Percentiles rank a stretch among this genome's conserved stretches.
Conservation (phyloP, 2,329 filamentous ascomycete genomes). For the Phialophora verrucosa region DNA sequence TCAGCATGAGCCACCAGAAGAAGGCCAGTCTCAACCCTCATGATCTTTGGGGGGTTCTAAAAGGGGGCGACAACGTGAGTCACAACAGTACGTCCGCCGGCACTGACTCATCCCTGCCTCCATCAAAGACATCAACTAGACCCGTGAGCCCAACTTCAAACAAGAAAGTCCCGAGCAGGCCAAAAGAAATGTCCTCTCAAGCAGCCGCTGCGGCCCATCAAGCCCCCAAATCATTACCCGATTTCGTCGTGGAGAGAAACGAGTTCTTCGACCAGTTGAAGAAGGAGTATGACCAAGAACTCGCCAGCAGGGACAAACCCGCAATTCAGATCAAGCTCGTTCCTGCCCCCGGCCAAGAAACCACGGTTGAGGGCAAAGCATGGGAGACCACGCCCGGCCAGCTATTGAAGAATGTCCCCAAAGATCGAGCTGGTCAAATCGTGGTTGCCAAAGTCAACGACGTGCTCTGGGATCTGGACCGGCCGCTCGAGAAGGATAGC, state of each 20-base stretch:
- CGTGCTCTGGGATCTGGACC: slow-evolving; percentile 88
- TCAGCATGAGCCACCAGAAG: slow-evolving; percentile 38
- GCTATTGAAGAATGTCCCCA: slow-evolving; percentile 78
- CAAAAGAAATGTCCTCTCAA: slow-evolving; percentile 40
- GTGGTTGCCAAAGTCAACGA: slow-evolving; percentile 87
- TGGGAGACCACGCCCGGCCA: slow-evolving; percentile 92
- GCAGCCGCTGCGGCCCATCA: slow-evolving; percentile 42
- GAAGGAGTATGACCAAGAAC: slow-evolving; percentile 78
- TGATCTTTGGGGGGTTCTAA: slow-evolving; percentile 39
- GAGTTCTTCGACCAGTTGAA: slow-evolving; percentile 88
- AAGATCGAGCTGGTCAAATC: slow-evolving; percentile 78
- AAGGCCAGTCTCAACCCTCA: slow-evolving; percentile 39
- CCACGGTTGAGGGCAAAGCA: slow-evolving; percentile 67
- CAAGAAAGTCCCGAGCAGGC: slow-evolving; percentile 38
- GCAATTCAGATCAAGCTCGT: slow-evolving; percentile 58
- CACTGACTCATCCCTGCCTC: slow-evolving; percentile 39
- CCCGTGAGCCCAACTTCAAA: slow-evolving; percentile 45
- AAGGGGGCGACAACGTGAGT: slow-evolving; percentile 31
- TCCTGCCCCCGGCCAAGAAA: slow-evolving; percentile 49
- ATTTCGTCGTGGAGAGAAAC: slow-evolving; percentile 82
- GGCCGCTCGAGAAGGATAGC: slow-evolving; percentile 87
- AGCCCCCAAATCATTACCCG: slow-evolving; percentile 59
- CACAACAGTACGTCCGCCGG: slow-evolving; percentile 28
- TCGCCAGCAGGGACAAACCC: slow-evolving; percentile 58
- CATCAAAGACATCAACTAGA: slow-evolving; percentile 36